A percentile compares a stretch with the other conserved stretches of the same genome.
Conservation (phyloP, 2,329 filamentous ascomycete species). For the Fusarium guadeloupense region DNA sequence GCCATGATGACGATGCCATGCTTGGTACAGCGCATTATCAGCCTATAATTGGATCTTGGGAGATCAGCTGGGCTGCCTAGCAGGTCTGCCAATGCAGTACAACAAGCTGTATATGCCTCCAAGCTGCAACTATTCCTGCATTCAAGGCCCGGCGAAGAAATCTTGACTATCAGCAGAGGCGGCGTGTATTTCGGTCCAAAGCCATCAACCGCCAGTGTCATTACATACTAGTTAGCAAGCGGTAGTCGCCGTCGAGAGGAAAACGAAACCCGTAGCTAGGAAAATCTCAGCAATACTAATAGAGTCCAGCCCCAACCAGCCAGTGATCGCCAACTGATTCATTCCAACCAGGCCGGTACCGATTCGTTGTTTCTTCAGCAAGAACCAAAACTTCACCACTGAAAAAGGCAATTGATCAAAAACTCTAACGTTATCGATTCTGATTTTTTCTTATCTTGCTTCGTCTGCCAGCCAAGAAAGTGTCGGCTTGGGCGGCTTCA, state of each 20-base stretch:
- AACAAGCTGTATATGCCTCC: conserved; percentile 14
- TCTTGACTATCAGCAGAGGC: conserved; percentile 1
- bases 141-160: not conserved
- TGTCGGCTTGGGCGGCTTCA: conserved; percentile 25
- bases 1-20: conserved; percentile 29
- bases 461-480: not conserved
- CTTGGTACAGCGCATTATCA: conserved; percentile 21
- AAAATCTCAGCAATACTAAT: not conserved
- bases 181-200: not conserved
- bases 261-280: conserved; percentile 9
- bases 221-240: conserved; percentile 1
- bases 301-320: conserved; percentile 12
- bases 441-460: too few relatives aligned
- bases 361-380: conserved; percentile 19
- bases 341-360: conserved; percentile 33
- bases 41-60: conserved; percentile 21
- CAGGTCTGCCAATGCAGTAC: conserved; percentile 27
- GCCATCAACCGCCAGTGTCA: conserved; percentile 9
- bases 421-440: not conserved
- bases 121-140: conserved; percentile 12
- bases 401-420: conserved; percentile 17
- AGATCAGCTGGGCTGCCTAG: conserved; percentile 32
- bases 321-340: conserved; percentile 12
- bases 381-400: conserved; percentile 28
- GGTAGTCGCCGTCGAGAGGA: conserved; percentile 12